Conservation (phyloP, 805 yeast species). For the Nakazawaea peltata region DNA sequence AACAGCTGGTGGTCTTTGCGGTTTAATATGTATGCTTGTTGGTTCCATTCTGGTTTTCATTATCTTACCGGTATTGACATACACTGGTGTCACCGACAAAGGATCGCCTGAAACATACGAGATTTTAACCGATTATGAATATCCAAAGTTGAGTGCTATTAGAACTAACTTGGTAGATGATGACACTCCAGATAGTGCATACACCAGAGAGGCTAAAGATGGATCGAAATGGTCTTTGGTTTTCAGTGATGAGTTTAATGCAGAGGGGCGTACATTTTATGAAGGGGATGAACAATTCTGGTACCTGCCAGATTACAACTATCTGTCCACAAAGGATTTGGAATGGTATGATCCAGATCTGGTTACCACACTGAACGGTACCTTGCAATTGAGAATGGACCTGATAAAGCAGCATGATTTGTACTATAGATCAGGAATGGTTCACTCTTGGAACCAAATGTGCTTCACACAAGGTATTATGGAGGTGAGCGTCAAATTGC, state of each 20-base stretch:
- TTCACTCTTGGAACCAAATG: constrained; percentile 39
- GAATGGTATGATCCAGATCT: constrained; percentile 50
- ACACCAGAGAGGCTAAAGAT: constrained; percentile 25
- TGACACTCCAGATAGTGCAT: constrained; percentile 46
- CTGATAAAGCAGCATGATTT: constrained; percentile 33
- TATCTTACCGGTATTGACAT: constrained; percentile 78
- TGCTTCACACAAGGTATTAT: constrained; percentile 38
- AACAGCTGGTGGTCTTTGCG: constrained; percentile 55
- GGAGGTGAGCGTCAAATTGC: constrained; percentile 33
- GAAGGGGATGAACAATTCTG: constrained; percentile 41
- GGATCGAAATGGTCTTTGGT: constrained; percentile 34
- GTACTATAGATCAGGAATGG: constrained; percentile 38
- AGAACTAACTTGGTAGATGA: constrained; percentile 50
- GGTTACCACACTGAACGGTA: constrained; percentile 31
- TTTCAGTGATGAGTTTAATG: constrained; percentile 39
- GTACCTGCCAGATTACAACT: constrained; percentile 34
- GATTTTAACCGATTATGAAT: constrained; percentile 37
- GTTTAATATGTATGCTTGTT: constrained; percentile 46
- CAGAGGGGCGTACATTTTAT: constrained; percentile 39
- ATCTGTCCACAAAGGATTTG: constrained; percentile 39
- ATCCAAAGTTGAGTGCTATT: constrained; percentile 45
- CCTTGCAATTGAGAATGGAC: constrained; percentile 31
- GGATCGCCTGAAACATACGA: constrained; percentile 21
- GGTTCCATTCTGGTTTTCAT: constrained; percentile 65
- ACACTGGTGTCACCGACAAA: constrained; percentile 50